Percentiles rank a stretch among this genome's conserved stretches.
These are phyloP conservation scores for Apiospora phragmitis DNA, from an alignment of 2,329 filamentous ascomycete species.

Conservation along the genomic window DNA sequence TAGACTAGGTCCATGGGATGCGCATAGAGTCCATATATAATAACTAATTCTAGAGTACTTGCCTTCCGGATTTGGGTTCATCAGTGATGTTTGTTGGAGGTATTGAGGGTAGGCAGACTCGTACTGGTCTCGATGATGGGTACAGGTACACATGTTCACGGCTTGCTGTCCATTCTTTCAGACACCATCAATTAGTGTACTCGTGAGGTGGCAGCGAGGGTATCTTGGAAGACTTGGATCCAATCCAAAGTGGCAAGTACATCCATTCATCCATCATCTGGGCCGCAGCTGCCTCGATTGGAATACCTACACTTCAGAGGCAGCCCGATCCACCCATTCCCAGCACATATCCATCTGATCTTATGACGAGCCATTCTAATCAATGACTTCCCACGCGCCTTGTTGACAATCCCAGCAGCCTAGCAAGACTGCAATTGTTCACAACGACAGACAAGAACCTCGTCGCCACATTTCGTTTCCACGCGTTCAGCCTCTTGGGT, in stretches of 20 bases:
- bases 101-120: neutral
- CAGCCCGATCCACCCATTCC: no score
- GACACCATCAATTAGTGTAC: neutral
- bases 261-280: neutral
- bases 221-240: neutral
- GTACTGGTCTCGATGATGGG: neutral
- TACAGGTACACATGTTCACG: neutral
- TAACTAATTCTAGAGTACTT: neutral
- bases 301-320: neutral
- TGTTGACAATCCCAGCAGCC: neutral
- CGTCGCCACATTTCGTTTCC: neutral
- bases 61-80: neutral
- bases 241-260: neutral
- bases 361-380: neutral
- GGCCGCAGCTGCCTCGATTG: neutral
- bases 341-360: neutral
- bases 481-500: neutral
- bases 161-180: neutral
- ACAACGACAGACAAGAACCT: neutral
- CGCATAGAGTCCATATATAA: constrained; percentile 8
- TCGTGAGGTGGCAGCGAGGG: neutral
- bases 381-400: neutral
- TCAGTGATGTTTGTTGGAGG: neutral
- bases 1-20: neutral
- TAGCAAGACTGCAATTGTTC: neutral